Evolutionary conservation across 73 alveolate species (phyloP), one percentile per base, ranked within the genome.

Genomic region (Paramecium caudatum): DNA sequence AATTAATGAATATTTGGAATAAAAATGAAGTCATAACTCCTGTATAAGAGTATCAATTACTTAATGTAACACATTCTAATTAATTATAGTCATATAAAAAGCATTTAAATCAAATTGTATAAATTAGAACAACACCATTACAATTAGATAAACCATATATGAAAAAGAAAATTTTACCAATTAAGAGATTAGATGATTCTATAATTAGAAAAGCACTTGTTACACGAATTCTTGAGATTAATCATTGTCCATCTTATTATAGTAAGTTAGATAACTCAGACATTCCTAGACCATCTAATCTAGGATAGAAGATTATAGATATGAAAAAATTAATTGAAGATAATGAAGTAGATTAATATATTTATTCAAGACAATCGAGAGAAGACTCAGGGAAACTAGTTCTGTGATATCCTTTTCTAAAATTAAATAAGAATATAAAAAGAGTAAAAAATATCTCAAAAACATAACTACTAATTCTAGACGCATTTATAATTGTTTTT

Each of bases 311-410:
- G 43, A 74, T 74, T 10, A 30, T 74, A 17, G 69, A 74, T 12
- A 74, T 74, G 65, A 36, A 39, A 46, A 74, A 23, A 74, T 43
- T 74, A 19, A 74, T 74, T 5, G 68, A 74, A 74, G 88, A 74
- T 74, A 74, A 74, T 74, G 69, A 74, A 74, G 88, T 74, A 74
- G n/a, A 3, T 19, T 27, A 27, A 25, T 74, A 74, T 21, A 27
- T 21, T 15, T 30, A 41, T 25, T 21, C 19, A 21, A 74, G 88
- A 21, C 55, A n/a, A 74, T 74, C 19, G 88, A 74, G 10, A 74
- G 47, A 74, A 19, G 88, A 1, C 3, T 74, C 1, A 74, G 47
- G 43, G 17, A 37, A 41, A 74, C 88, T 27, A 45, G 46, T 74
- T 45, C 88, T 36, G 88, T 74, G 16, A 74, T 74, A 2, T 45